phyloP scores from a whole-genome alignment of 495 filamentous ascomycete species.

The Penicillium manginii region DNA sequence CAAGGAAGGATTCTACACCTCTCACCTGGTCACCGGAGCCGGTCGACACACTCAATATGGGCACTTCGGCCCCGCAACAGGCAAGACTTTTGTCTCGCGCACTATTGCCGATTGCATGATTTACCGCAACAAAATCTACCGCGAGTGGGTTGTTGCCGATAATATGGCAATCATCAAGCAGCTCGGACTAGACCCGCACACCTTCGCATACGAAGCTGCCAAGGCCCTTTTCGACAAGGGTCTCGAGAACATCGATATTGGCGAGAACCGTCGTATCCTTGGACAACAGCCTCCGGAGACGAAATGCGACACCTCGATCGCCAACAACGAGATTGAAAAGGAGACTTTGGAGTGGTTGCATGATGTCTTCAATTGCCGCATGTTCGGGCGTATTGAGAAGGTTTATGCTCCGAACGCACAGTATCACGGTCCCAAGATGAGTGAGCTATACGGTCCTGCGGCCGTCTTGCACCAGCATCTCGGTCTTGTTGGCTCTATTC shows the following conservation, averaged over 20 bases:
- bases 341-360: slow-evolving; percentile 8
- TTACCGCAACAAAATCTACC: slow-evolving; percentile 10
- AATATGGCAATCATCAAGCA: slow-evolving; percentile 12
- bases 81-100: slow-evolving; percentile 8
- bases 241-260: slow-evolving; percentile 8
- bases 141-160: slow-evolving; percentile 12
- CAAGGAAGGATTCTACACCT: slow-evolving; percentile 11
- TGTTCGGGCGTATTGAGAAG: slow-evolving; percentile 8
- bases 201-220: slow-evolving; percentile 5
- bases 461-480: slow-evolving; percentile 11
- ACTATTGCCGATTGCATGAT: slow-evolving; percentile 13
- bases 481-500: slow-evolving; percentile 8
- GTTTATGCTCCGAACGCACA: slow-evolving; percentile 4
- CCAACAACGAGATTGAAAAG: slow-evolving; percentile 7
- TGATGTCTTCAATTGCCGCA: slow-evolving; percentile 6
- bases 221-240: slow-evolving; percentile 8
- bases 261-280: slow-evolving; percentile 10
- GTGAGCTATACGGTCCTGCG: slow-evolving; percentile 8
- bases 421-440: slow-evolving; percentile 12
- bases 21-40: slow-evolving; percentile 8
- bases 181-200: slow-evolving; percentile 5
- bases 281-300: slow-evolving; percentile 6
- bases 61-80: slow-evolving; percentile 10
- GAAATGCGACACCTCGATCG: slow-evolving; percentile 2
- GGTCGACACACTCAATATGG: slow-evolving; percentile 11